These are phyloP conservation scores for Pyrrhoderma noxium DNA, from an alignment of 1,284 basidiomycete genomes.

Conservation along the genomic window DNA sequence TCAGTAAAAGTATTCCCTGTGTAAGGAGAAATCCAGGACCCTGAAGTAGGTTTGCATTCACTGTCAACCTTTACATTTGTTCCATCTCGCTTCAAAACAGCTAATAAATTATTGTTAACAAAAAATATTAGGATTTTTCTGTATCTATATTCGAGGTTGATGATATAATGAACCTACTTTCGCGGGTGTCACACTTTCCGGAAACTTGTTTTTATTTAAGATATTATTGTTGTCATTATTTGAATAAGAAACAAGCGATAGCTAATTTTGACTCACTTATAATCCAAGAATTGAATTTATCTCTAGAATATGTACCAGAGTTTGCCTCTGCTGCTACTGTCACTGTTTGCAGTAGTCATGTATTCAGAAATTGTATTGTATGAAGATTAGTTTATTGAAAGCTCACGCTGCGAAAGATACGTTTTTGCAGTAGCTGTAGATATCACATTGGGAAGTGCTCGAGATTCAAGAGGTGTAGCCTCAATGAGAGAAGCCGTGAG, in stretches of 20 bases:
- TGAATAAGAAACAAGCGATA: no score
- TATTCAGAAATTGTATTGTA: not conserved
- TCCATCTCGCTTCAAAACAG: slow-evolving; percentile 47
- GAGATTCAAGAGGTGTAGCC: slow-evolving; percentile 6
- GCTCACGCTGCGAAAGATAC: slow-evolving; percentile 32
- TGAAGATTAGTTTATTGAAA: slow-evolving; percentile 9
- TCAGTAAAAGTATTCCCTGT: slow-evolving; percentile 37
- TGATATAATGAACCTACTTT: slow-evolving; percentile 32
- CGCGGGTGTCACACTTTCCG: slow-evolving; percentile 45
- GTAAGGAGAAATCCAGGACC: slow-evolving; percentile 47
- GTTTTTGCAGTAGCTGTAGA: slow-evolving; percentile 31
- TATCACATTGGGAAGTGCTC: slow-evolving; percentile 33
- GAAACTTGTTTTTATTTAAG: no score
- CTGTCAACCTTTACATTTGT: slow-evolving; percentile 37
- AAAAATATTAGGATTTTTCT: no score
- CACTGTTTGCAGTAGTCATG: slow-evolving; percentile 25
- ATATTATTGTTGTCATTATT: no score
- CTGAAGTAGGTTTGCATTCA: slow-evolving; percentile 38
- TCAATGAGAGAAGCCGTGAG: not conserved
- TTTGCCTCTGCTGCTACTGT: slow-evolving; percentile 41
- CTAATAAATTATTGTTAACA: slow-evolving; percentile 23
- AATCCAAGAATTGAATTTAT: slow-evolving; percentile 40
- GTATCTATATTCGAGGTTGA: not conserved
- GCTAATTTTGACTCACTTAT: slow-evolving; percentile 29
- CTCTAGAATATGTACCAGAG: slow-evolving; percentile 36